phyloP scores from a whole-genome alignment of 495 filamentous ascomycete genomes.

The Daldinia caldariorum region DNA sequence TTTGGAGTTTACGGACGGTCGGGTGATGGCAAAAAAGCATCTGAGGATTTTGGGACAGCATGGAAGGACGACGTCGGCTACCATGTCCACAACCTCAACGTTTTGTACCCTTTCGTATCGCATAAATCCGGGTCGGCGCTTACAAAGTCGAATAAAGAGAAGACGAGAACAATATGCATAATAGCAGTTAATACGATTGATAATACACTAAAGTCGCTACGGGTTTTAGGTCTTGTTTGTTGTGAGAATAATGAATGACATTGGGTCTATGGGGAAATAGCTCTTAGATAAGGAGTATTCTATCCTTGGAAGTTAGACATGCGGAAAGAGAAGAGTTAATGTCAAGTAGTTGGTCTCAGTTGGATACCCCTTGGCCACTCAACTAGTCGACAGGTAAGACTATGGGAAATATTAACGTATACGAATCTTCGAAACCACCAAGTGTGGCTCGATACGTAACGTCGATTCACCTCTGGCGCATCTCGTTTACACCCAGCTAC shows the following conservation, averaged over 20 bases:
- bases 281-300: not conserved
- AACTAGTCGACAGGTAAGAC: too few species aligned
- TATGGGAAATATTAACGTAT: too few species aligned
- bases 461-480: too few species aligned
- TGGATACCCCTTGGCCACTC: too few species aligned
- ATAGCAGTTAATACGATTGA: constrained; percentile 37
- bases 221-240: not conserved
- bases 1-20: constrained; percentile 20
- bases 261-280: not conserved
- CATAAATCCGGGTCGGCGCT: constrained; percentile 36
- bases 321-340: too few species aligned
- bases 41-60: constrained; percentile 35
- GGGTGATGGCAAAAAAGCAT: constrained; percentile 37
- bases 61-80: constrained; percentile 16
- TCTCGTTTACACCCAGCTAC: too few species aligned
- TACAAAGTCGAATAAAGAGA: constrained; percentile 17
- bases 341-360: too few species aligned
- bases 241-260: not conserved
- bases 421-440: too few species aligned
- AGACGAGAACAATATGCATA: constrained; percentile 20
- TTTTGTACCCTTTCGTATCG: constrained; percentile 31
- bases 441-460: too few species aligned
- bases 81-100: constrained; percentile 32
- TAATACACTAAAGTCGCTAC: constrained; percentile 8
- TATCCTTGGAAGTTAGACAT: too few species aligned